phyloP scores from a whole-genome alignment of 495 filamentous ascomycete genomes.

The Penicillium pulvis region DNA sequence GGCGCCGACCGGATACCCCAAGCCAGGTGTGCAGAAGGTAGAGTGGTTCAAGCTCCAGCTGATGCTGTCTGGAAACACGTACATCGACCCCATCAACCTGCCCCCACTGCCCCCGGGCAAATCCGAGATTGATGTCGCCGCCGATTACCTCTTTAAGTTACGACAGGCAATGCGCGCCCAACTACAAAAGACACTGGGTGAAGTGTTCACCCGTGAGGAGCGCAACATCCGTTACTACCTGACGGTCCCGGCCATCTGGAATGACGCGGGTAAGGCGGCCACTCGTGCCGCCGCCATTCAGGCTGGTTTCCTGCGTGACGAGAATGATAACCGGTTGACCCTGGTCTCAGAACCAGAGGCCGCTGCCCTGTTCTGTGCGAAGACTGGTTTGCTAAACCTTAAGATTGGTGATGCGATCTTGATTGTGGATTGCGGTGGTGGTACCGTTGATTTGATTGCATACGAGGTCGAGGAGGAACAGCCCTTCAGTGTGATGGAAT shows the following conservation, averaged over 20 bases:
- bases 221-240: conserved; percentile 77
- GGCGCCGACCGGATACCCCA: conserved; percentile 77
- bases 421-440: conserved; percentile 80
- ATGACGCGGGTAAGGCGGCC: conserved; percentile 78
- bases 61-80: conserved; percentile 79
- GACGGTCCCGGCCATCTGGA: conserved; percentile 80
- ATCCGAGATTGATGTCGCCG: conserved; percentile 78
- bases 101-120: conserved; percentile 76
- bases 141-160: conserved; percentile 78
- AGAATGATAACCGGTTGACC: conserved; percentile 75
- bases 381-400: conserved; percentile 73
- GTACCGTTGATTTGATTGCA: conserved; percentile 79
- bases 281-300: conserved; percentile 77
- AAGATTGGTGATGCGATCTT: conserved; percentile 76
- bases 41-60: conserved; percentile 86
- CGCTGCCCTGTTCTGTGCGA: conserved; percentile 77
- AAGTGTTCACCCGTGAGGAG: conserved; percentile 77
- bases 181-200: conserved; percentile 73
- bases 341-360: conserved; percentile 78
- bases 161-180: conserved; percentile 77
- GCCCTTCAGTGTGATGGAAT: conserved; percentile 76
- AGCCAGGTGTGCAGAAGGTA: conserved; percentile 78
- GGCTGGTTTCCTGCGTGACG: conserved; percentile 73
- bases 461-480: conserved; percentile 81
- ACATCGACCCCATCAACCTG: conserved; percentile 80